phyloP scores from a whole-genome alignment of 208 protist species.

The Naegleria fowleri region DNA sequence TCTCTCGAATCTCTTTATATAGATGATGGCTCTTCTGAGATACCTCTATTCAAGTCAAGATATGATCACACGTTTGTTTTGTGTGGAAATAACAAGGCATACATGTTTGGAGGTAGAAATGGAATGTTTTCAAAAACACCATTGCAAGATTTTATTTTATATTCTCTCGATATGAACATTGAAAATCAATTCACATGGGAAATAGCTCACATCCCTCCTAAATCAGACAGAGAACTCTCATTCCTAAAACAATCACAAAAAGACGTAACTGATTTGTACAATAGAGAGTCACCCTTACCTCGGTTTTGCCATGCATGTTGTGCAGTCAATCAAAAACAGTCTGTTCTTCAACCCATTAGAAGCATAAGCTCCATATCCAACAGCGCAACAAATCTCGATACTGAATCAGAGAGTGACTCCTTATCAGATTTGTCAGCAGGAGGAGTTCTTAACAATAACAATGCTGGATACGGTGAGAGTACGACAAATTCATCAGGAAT shows the following conservation, averaged over 20 bases:
- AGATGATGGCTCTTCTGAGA: not conserved
- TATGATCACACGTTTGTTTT: not conserved
- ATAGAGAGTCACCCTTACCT: not conserved
- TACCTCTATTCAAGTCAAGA: not conserved
- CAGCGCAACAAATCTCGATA: not conserved
- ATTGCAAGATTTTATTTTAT: not conserved
- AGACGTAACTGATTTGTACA: not conserved
- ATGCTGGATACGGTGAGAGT: not conserved
- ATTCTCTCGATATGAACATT: not conserved
- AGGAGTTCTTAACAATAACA: not conserved
- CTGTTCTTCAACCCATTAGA: not conserved
- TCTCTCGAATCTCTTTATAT: not conserved
- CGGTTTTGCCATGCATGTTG: not conserved
- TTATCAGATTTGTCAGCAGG: not conserved
- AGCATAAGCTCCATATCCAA: not conserved
- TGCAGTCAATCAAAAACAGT: not conserved
- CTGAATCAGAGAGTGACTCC: not conserved
- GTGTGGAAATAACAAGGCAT: not conserved
- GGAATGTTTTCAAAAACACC: not conserved
- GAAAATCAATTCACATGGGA: not conserved
- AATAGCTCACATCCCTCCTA: not conserved
- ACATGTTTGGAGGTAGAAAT: not conserved
- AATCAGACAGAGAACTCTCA: not conserved
- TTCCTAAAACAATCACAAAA: not conserved
- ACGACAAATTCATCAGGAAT: not conserved